Evolutionary conservation across 2,329 filamentous ascomycete genomes (phyloP).

Genomic region (Aspergillus terreus): DNA sequence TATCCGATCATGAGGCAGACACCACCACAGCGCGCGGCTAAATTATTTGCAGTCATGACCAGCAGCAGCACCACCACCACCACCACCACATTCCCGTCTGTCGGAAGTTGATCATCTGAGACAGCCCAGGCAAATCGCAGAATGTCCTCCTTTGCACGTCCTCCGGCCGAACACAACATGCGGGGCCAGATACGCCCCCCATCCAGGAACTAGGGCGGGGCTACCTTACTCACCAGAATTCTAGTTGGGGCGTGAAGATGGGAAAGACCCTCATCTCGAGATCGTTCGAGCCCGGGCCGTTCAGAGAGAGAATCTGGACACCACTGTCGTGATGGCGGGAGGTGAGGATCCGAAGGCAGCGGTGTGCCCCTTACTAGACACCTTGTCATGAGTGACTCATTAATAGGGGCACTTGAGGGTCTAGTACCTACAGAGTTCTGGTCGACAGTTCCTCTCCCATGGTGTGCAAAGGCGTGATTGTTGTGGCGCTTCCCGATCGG

Average conservation of each 20-base stretch:
- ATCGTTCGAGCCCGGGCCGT: slow-evolving; percentile 2
- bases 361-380: background rate
- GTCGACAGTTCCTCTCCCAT: background rate
- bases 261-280: background rate
- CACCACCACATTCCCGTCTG: background rate
- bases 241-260: background rate
- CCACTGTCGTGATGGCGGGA: slow-evolving; percentile 11
- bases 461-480: background rate
- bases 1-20: background rate
- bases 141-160: background rate
- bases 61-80: background rate
- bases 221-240: background rate
- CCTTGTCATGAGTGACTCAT: background rate
- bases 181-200: background rate
- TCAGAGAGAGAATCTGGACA: background rate
- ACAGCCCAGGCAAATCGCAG: too few relatives aligned
- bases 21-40: background rate
- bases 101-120: background rate
- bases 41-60: background rate
- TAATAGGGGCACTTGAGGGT: background rate
- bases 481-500: background rate
- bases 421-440: background rate
- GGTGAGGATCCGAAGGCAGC: slow-evolving; percentile 5
- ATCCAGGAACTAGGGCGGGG: slow-evolving; percentile 3
- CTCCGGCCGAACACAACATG: background rate